These are phyloP conservation scores for Paxillus ammoniavirescens DNA, from an alignment of 768 basidiomycete species.

Conservation along the genomic window DNA sequence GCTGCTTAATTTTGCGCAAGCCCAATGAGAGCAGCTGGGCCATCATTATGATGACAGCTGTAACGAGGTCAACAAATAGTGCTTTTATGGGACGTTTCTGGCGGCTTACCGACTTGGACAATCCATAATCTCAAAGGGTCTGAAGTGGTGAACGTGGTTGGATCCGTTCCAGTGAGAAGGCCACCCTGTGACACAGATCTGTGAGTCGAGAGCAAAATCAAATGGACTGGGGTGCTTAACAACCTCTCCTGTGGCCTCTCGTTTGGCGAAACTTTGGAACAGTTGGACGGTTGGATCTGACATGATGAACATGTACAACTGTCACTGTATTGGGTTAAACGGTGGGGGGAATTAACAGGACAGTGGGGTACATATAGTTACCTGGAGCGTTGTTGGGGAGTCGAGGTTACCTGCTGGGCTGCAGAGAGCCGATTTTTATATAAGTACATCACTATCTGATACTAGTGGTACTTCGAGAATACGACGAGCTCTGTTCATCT, in stretches of 20 bases:
- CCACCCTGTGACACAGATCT: conserved; percentile 53
- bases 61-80: background rate
- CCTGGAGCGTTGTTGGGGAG: too few relatives aligned
- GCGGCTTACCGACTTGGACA: conserved; percentile 62
- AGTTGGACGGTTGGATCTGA: conserved; percentile 42
- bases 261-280: conserved; percentile 1
- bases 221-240: background rate
- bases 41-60: conserved; percentile 80
- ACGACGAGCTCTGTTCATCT: too few relatives aligned
- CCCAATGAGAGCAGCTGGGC: conserved; percentile 73
- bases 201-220: background rate
- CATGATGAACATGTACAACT: conserved; percentile 31
- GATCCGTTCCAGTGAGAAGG: conserved; percentile 72
- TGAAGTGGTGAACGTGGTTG: conserved; percentile 54
- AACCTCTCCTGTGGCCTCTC: conserved; percentile 26
- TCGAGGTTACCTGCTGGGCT: too few relatives aligned
- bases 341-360: too few relatives aligned
- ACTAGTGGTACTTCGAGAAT: too few relatives aligned
- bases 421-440: too few relatives aligned
- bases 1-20: conserved; percentile 77
- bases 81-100: conserved; percentile 16
- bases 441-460: too few relatives aligned
- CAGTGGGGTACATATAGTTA: too few relatives aligned
- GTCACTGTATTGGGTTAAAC: too few relatives aligned
- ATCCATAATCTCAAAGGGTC: conserved; percentile 81